Percentiles rank a stretch among this genome's conserved stretches.
phyloP scores from a whole-genome alignment of 768 basidiomycete genomes.

The Boletus sp. region DNA sequence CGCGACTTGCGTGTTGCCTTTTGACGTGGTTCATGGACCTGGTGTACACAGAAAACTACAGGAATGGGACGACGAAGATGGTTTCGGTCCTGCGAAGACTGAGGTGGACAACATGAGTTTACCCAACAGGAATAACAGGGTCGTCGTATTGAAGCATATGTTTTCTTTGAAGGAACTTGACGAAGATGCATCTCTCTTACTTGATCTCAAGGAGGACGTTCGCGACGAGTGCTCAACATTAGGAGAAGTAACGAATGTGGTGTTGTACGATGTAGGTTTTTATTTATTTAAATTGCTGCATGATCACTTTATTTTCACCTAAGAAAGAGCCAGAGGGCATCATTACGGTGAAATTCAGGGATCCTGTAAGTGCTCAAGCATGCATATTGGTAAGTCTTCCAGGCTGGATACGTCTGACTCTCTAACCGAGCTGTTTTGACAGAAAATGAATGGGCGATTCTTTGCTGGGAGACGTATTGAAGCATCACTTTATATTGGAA shows the following conservation, averaged over 20 bases:
- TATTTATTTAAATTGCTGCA: neutral
- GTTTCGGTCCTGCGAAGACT: conserved; percentile 71
- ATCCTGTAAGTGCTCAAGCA: conserved; percentile 88
- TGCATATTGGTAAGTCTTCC: conserved; percentile 69
- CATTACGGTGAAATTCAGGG: conserved; percentile 96
- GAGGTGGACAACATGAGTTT: conserved; percentile 48
- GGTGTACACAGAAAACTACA: conserved; percentile 65
- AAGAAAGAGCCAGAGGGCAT: conserved; percentile 91
- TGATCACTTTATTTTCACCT: neutral
- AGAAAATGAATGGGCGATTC: conserved; percentile 95
- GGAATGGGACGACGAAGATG: conserved; percentile 95
- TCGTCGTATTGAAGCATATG: conserved; percentile 95
- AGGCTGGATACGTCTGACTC: neutral
- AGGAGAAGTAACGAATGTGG: conserved; percentile 94
- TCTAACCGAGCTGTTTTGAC: neutral
- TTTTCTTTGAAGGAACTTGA: conserved; percentile 84
- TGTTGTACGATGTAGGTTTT: conserved; percentile 83
- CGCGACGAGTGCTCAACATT: conserved; percentile 87
- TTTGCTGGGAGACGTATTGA: conserved; percentile 83
- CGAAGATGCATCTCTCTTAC: conserved; percentile 76
- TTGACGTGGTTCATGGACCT: neutral
- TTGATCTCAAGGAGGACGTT: conserved; percentile 96
- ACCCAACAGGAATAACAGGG: conserved; percentile 58
- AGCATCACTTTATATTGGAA: conserved; percentile 78
- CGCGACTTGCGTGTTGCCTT: neutral